Evolutionary conservation across 2,329 filamentous ascomycete species (phyloP), one percentile per base, ranked within the genome.

Genomic region (Stagonosporopsis chrysanthemi): DNA sequence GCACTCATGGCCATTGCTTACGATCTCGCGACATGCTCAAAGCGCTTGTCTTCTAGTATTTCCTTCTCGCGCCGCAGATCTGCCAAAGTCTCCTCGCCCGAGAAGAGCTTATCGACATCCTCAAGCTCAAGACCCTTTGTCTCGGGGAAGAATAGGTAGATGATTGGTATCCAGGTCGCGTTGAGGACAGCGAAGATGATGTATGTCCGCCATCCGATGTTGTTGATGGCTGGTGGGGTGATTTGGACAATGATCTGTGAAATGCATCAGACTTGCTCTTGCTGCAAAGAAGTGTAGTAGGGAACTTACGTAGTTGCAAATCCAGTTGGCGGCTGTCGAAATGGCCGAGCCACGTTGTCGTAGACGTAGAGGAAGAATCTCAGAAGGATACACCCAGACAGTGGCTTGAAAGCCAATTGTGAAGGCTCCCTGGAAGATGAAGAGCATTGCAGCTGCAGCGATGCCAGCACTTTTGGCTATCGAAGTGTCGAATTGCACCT

Each of bases 81-180:
- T 3, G 45, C 48, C 12, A 58, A 23, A 14, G 56, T 58, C 26
- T 52, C 50, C 19, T 61, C 58, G 12, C 58, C 58, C 3, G 54
- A 61, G 48, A 62, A 62, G 15, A 62, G 39, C n/a, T 52, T 55
- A 24, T 62, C 60, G 22, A 62, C 54, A 14, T 58, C 60, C 23
- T 62, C 60, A 11, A 62, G 46, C 50, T 56, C 48, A 6, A 60
- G 52, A 31, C 60, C 60, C 24, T 58, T 58, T 3, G 82, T 84
- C 60, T 85, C 83, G 0, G 83, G 82, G 51, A 82, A 84, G 65
- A 82, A 78, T 47, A 80, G 75, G 67, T 79, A 82, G 4, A 80
- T 70, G 5, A 81, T 68, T 0, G 79, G 80, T 0, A 81, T 69
- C 51, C 80, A 81, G 11, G 68, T 64, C 17, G 64, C 64, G 19